phyloP scores from a whole-genome alignment of 2,329 filamentous ascomycete genomes.

The Botrytis byssoidea region DNA sequence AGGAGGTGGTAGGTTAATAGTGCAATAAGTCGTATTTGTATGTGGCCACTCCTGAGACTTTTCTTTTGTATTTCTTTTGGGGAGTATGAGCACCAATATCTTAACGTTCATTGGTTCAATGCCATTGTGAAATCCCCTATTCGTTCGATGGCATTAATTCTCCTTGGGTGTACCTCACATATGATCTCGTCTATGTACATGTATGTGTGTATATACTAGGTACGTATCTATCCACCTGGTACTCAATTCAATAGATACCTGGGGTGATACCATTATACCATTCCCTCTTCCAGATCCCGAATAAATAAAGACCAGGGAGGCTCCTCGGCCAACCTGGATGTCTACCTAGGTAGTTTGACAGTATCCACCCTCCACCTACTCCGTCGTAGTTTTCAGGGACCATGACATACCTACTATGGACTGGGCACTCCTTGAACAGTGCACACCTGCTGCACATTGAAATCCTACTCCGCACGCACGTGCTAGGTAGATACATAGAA shows the following conservation, averaged over 20 bases:
- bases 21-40: not conserved
- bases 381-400: not conserved
- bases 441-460: not conserved
- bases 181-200: not conserved
- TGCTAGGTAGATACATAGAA: not conserved
- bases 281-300: not conserved
- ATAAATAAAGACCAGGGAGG: not conserved
- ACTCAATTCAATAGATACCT: not conserved
- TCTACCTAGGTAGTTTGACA: not conserved
- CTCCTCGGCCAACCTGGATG: not conserved
- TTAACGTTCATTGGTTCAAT: not conserved
- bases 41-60: not conserved
- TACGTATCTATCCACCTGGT: not conserved
- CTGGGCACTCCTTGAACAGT: slow-evolving; percentile 4
- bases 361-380: not conserved
- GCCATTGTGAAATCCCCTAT: too few species aligned
- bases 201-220: not conserved
- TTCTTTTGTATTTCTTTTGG: not conserved
- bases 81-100: not conserved
- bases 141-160: not conserved
- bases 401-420: not conserved
- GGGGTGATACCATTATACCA: not conserved
- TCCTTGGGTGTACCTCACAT: not conserved
- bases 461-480: not conserved
- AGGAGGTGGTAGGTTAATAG: not conserved